Conservation (phyloP, 108 stramenopile genomes). For the Cyclotella atomus region DNA sequence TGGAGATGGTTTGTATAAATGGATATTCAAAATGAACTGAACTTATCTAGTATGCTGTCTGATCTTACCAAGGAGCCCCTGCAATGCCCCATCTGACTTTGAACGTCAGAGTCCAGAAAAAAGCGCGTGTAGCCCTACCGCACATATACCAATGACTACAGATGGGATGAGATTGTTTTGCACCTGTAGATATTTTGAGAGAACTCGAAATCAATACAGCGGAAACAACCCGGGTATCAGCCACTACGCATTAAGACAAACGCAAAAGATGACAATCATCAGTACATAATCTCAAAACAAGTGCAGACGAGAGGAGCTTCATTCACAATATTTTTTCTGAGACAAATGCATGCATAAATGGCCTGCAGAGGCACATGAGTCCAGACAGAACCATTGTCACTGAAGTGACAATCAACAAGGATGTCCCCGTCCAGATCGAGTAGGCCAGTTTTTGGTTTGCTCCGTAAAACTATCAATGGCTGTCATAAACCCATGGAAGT, state of each 20-base stretch:
- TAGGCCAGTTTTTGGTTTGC: not conserved
- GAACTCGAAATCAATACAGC: not conserved
- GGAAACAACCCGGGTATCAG: not conserved
- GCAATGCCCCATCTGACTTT: not conserved
- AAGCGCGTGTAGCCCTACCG: not conserved
- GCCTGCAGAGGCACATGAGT: not conserved
- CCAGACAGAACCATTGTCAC: not conserved
- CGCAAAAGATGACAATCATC: no score
- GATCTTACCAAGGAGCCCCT: slow-evolving; percentile 1
- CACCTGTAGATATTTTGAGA: not conserved
- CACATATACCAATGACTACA: not conserved
- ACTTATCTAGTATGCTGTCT: not conserved
- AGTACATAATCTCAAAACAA: no score
- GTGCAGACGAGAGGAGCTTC: not conserved
- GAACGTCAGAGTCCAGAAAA: not conserved
- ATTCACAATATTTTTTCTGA: not conserved
- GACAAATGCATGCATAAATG: not conserved
- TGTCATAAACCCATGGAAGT: not conserved
- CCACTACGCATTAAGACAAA: no score
- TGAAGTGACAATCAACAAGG: not conserved
- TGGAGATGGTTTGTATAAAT: no score
- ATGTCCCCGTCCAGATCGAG: not conserved
- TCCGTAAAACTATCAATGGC: not conserved
- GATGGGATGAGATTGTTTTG: not conserved
- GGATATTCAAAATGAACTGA: no score